Percentiles rank a stretch among this genome's conserved stretches.
Evolutionary conservation across 192 early-diverging fungal species (phyloP).

Genomic region (Mycoemilia scoparia): DNA sequence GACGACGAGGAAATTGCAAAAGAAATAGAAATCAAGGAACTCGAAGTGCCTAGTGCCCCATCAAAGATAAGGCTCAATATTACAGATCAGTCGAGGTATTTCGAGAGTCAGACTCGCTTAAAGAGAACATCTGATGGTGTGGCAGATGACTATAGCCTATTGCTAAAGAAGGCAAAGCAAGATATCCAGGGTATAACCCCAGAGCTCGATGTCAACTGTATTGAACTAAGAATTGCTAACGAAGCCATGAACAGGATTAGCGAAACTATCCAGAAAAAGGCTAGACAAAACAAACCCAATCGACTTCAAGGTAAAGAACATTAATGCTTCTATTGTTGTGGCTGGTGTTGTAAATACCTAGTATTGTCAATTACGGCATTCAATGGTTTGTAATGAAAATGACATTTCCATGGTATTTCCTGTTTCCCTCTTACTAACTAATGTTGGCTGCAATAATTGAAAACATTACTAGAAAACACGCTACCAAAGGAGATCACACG

Average conservation of each 20-base stretch:
- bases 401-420: too few relatives aligned
- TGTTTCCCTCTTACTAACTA: too few relatives aligned
- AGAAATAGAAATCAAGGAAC: constrained; percentile 51
- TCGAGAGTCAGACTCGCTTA: constrained; percentile 42
- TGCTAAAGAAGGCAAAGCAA: constrained; percentile 4
- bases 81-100: constrained; percentile 53
- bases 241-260: constrained; percentile 12
- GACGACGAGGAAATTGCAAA: constrained; percentile 28
- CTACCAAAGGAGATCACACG: background rate
- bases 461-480: background rate
- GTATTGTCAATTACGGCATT: too few relatives aligned
- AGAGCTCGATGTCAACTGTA: constrained; percentile 13
- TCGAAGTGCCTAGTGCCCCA: constrained; percentile 29
- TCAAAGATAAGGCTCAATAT: constrained; percentile 46
- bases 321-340: too few relatives aligned
- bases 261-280: constrained; percentile 1
- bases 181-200: constrained; percentile 6
- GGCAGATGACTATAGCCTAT: background rate
- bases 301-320: background rate
- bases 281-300: background rate
- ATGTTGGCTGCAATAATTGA: too few relatives aligned
- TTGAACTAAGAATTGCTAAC: constrained; percentile 17
- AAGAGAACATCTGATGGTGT: background rate
- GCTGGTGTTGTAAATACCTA: too few relatives aligned
- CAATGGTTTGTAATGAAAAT: too few relatives aligned